Evolutionary conservation across 768 basidiomycete species (phyloP).

Genomic region (Rhodosporidiobolus sp.): DNA sequence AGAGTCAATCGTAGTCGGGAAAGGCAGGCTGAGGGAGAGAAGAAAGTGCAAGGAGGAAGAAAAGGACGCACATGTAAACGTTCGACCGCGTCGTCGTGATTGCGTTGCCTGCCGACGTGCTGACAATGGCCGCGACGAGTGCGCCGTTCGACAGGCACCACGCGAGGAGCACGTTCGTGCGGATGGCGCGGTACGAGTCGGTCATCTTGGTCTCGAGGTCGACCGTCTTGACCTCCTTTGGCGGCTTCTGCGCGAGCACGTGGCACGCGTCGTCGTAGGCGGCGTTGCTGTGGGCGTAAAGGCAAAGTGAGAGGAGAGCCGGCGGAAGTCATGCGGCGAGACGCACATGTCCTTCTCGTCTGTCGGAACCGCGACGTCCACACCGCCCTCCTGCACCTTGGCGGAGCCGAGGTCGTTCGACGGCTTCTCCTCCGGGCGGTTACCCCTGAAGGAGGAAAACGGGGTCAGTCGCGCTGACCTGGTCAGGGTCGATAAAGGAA

Average conservation of each 20-base stretch:
- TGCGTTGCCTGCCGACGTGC: conserved; percentile 24
- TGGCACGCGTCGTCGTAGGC: conserved; percentile 88
- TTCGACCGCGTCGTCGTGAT: conserved; percentile 33
- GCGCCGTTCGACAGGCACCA: conserved; percentile 77
- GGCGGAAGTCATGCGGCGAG: not conserved
- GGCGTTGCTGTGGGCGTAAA: conserved; percentile 61
- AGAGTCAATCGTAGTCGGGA: too few species aligned
- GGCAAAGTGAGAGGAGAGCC: not conserved
- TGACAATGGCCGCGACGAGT: conserved; percentile 42
- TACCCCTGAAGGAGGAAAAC: conserved; percentile 47
- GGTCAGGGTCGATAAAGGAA: not conserved
- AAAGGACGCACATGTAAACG: conserved; percentile 34
- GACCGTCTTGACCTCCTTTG: conserved; percentile 64
- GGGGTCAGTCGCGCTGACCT: too few species aligned
- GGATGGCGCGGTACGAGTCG: conserved; percentile 82
- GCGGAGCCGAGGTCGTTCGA: conserved; percentile 72
- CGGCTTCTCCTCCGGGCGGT: conserved; percentile 85
- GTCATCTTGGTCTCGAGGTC: conserved; percentile 67
- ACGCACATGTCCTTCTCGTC: conserved; percentile 66
- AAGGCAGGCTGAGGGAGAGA: too few species aligned
- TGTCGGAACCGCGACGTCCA: conserved; percentile 80
- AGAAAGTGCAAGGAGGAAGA: not conserved
- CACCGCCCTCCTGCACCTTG: conserved; percentile 58
- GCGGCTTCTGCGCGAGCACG: conserved; percentile 71
- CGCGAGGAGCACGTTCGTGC: conserved; percentile 81